Evolutionary conservation across 2,329 filamentous ascomycete genomes (phyloP), one percentile per base, ranked within the genome.

Genomic region (Arthrinium phaeospermum): DNA sequence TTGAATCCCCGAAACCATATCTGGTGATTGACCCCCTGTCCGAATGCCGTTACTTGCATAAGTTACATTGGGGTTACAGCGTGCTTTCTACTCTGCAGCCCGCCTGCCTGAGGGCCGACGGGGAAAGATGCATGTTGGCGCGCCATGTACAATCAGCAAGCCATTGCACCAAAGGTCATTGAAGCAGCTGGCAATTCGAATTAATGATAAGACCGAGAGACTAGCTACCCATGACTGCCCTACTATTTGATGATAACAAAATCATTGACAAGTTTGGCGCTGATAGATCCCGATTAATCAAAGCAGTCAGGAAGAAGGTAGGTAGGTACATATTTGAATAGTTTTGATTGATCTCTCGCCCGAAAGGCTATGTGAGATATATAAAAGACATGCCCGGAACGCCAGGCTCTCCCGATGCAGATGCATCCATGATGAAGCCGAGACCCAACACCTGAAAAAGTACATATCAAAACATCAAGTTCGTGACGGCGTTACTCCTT

Each of bases 361-460:
- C 27, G 10, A 51, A 10, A 27, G 41, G 22, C 67, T 16, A 49
- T 37, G 19, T 5, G 7, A 19, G 24, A 68, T 49, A 27, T 4
- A 8, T 22, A 69, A 68, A 69, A 41, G 14, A 47, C 30, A 46
- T 30, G 30, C 46, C 41, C 16, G 30, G 67, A 46, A 69, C 46
- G 67, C 44, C 67, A 27, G 67, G 67, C 44, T 47, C 67, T 46
- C 41, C 67, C 46, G 57, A 64, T 64, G 57, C 57, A 64, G 57
- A 8, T 64, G 57, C 57, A 64, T 24, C 57, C 57, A 10, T 64
- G 57, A 64, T 64, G 57, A 64, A 64, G 57, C 34, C 67, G 41
- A 69, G 44, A 69, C 44, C 46, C 41, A 69, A 69, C 67, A 69
- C 67, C 44, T 46, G 22, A 69, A 69, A 69, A 10, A 69, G 7